Conservation (phyloP, 2,329 filamentous ascomycete genomes). For the Botrytis byssoidea region DNA sequence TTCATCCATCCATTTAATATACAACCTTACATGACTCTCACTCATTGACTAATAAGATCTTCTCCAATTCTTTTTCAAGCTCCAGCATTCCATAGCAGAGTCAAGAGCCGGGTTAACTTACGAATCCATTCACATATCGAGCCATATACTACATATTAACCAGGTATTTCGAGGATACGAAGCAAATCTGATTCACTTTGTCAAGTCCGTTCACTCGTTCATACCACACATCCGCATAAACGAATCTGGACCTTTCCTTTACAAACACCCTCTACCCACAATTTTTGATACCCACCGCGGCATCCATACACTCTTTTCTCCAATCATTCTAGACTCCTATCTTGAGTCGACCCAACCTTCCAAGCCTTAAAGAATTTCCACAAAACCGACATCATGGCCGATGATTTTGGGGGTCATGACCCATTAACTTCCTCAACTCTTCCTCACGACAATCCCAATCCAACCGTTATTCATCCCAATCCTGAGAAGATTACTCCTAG, state of each 20-base stretch:
- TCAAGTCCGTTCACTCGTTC: background rate
- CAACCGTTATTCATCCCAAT: background rate
- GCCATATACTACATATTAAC: background rate
- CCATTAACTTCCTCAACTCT: slow-evolving; percentile 13
- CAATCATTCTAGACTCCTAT: slow-evolving; percentile 1
- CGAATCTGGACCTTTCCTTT: background rate
- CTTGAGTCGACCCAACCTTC: too few species aligned
- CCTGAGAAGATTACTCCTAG: background rate
- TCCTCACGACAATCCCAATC: background rate
- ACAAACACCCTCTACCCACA: background rate
- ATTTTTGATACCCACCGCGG: background rate
- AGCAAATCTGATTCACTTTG: background rate
- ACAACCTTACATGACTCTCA: slow-evolving; percentile 1
- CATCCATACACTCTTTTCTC: background rate
- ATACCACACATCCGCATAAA: background rate
- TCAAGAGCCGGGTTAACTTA: background rate
- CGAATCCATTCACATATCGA: background rate
- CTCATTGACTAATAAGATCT: background rate
- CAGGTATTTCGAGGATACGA: background rate
- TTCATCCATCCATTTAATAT: background rate
- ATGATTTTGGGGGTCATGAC: slow-evolving; percentile 7
- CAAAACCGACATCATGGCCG: slow-evolving; percentile 17
- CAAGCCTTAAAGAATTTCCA: background rate
- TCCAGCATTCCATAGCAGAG: background rate
- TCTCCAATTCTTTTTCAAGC: background rate